phyloP scores from a whole-genome alignment of 1,284 basidiomycete genomes.

The Puccinia novopanici region DNA sequence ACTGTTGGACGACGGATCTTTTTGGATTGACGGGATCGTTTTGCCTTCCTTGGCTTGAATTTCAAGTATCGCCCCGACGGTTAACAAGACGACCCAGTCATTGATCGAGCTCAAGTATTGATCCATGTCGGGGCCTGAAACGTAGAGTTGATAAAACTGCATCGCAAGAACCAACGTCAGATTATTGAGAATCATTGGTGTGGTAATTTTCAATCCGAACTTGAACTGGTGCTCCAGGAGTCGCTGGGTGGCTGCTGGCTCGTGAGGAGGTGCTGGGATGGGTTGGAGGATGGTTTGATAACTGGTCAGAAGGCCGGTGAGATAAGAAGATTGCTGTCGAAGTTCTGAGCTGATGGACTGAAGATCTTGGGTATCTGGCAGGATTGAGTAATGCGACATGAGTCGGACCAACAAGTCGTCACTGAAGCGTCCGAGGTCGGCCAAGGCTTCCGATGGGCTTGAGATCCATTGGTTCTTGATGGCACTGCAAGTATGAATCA shows the following conservation, averaged over 20 bases:
- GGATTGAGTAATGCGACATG: slow-evolving; percentile 41
- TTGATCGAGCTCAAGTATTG: slow-evolving; percentile 14
- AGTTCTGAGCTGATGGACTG: slow-evolving; percentile 30
- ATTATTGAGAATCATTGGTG: slow-evolving; percentile 44
- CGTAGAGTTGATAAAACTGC: slow-evolving; percentile 32
- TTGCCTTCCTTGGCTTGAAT: slow-evolving; percentile 40
- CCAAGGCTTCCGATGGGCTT: slow-evolving; percentile 19
- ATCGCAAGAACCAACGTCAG: slow-evolving; percentile 33
- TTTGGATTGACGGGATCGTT: background rate
- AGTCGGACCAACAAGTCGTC: slow-evolving; percentile 33
- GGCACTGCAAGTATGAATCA: too few species aligned
- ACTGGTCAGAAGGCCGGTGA: slow-evolving; percentile 37
- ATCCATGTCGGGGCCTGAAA: background rate
- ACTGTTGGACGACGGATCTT: background rate
- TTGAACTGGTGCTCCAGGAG: slow-evolving; percentile 28
- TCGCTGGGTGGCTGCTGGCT: background rate
- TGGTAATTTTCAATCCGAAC: slow-evolving; percentile 47
- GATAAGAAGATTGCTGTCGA: slow-evolving; percentile 35
- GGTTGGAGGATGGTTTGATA: slow-evolving; percentile 39
- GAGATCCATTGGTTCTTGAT: slow-evolving; percentile 31
- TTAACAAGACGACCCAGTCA: slow-evolving; percentile 44
- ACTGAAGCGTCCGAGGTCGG: slow-evolving; percentile 26
- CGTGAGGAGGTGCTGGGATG: background rate
- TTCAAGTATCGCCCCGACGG: slow-evolving; percentile 35
- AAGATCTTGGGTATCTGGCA: slow-evolving; percentile 36